Evolutionary conservation across 495 filamentous ascomycete genomes (phyloP).

Genomic region (Sordaria brevicollis): DNA sequence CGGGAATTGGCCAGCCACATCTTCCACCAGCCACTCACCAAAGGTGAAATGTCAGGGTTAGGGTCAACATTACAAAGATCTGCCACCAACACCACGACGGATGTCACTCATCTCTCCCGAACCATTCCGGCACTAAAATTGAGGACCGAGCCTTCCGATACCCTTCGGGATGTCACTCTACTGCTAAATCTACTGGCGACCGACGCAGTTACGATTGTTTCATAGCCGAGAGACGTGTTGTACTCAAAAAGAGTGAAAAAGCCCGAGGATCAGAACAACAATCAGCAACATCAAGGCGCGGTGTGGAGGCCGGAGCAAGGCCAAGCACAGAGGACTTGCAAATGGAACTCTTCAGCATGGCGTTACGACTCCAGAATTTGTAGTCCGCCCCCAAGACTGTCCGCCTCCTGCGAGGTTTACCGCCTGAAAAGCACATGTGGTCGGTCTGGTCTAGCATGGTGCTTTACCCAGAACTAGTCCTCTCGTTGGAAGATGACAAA

Average conservation of each 20-base stretch:
- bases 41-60: not conserved
- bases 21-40: not conserved
- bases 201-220: not conserved
- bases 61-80: not conserved
- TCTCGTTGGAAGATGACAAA: not conserved
- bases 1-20: not conserved
- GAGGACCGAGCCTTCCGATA: not conserved
- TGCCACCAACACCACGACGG: not conserved
- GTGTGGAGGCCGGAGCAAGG: not conserved
- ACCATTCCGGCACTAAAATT: not conserved
- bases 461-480: too few relatives aligned
- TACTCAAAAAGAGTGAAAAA: not conserved
- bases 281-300: not conserved
- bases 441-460: not conserved
- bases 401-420: not conserved
- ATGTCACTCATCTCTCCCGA: not conserved
- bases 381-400: not conserved
- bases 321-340: not conserved
- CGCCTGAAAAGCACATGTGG: not conserved
- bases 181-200: not conserved
- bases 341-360: not conserved
- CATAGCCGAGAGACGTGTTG: not conserved
- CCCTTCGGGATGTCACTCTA: not conserved
- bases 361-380: not conserved
- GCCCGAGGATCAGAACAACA: not conserved